Conservation (phyloP, 495 filamentous ascomycete genomes). For the Podospora fimiseda region DNA sequence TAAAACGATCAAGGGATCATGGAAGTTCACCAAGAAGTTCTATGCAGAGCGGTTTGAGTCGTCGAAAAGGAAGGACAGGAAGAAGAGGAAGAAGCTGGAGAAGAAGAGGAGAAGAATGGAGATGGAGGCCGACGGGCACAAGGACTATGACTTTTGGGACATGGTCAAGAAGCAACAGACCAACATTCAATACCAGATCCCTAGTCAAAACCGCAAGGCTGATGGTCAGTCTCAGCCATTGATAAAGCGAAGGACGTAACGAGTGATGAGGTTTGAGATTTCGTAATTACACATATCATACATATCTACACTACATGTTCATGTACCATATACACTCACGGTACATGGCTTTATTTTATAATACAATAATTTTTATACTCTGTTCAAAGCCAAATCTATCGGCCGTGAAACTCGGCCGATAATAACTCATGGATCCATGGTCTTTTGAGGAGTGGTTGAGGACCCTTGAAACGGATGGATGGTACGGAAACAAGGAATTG, state of each 20-base stretch:
- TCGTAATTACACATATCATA: too few species aligned
- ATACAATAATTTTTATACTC: too few species aligned
- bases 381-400: too few species aligned
- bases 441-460: too few species aligned
- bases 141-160: constrained; percentile 44
- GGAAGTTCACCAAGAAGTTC: constrained; percentile 6
- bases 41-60: constrained; percentile 25
- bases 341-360: too few species aligned
- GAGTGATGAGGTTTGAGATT: too few species aligned
- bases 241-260: background rate
- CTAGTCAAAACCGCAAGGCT: constrained; percentile 33
- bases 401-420: too few species aligned
- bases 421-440: too few species aligned
- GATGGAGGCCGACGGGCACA: constrained; percentile 8
- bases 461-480: too few species aligned
- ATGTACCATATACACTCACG: too few species aligned
- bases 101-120: constrained; percentile 20
- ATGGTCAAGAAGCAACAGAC: constrained; percentile 29
- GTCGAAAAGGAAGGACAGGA: constrained; percentile 19
- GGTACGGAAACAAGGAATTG: too few species aligned
- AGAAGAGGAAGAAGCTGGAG: constrained; percentile 19
- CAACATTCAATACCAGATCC: constrained; percentile 32
- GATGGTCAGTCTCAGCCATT: background rate
- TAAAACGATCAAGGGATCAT: constrained; percentile 7
- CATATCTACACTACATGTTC: too few species aligned